These are phyloP conservation scores for Oemleria cerasiformis DNA, from an alignment of 306 rosid species.

Conservation along the genomic window DNA sequence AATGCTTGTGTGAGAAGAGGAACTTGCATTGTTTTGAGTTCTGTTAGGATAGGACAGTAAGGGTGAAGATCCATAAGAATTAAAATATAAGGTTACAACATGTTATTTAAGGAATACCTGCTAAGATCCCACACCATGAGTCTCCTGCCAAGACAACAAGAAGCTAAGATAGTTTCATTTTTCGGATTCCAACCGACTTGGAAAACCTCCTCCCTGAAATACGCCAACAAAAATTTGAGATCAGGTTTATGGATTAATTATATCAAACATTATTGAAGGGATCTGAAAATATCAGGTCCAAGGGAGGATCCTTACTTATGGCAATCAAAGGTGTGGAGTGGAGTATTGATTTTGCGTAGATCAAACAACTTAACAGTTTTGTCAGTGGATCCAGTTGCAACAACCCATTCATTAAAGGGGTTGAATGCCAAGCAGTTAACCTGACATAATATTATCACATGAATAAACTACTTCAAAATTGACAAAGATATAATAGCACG, in stretches of 20 bases:
- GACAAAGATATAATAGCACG: not conserved
- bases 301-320: constrained; percentile 66
- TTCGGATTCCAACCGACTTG: constrained; percentile 99
- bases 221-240: not conserved
- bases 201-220: constrained; percentile 88
- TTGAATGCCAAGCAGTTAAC: constrained; percentile 97
- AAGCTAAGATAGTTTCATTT: constrained; percentile 92
- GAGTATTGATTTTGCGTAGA: constrained; percentile 69
- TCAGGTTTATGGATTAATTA: not conserved
- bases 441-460: constrained; percentile 32
- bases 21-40: not conserved
- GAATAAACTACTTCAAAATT: constrained; percentile 4
- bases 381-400: constrained; percentile 98
- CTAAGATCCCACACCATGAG: constrained; percentile 99
- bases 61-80: not conserved
- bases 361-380: constrained; percentile 95
- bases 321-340: constrained; percentile 88
- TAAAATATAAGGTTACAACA: constrained; percentile 15
- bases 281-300: constrained; percentile 11
- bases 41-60: not conserved
- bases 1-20: too few species aligned
- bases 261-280: not conserved
- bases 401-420: constrained; percentile 96
- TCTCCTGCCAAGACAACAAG: constrained; percentile 95
- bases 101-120: constrained; percentile 56